phyloP scores from a whole-genome alignment of 2,329 filamentous ascomycete genomes.

The Ophiocordyceps camponoti-floridani region DNA sequence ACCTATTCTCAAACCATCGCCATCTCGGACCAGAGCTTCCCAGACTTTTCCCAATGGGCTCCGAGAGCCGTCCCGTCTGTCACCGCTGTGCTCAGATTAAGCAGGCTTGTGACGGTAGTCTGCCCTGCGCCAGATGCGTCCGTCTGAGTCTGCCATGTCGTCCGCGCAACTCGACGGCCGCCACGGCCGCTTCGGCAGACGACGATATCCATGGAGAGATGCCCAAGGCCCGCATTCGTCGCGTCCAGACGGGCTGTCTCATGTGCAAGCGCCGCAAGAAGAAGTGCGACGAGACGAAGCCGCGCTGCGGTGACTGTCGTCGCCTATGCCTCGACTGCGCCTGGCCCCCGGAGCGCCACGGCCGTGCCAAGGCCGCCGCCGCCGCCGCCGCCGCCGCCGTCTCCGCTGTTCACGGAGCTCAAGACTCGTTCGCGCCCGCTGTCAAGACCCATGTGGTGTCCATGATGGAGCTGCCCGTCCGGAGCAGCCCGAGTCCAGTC shows the following conservation, averaged over 20 bases:
- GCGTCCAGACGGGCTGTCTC: conserved; percentile 21
- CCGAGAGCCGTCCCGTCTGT: conserved; percentile 13
- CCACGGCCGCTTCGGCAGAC: not conserved
- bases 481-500: conserved; percentile 6
- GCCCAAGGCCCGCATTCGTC: conserved; percentile 15
- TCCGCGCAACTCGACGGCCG: conserved; percentile 7
- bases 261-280: conserved; percentile 28
- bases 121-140: conserved; percentile 14
- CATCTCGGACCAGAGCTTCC: not conserved
- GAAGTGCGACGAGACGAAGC: conserved; percentile 27
- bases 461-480: conserved; percentile 7
- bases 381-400: conserved; percentile 1
- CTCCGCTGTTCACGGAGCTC: not conserved
- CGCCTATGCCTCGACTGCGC: conserved; percentile 15
- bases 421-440: not conserved
- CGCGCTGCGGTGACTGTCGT: conserved; percentile 20
- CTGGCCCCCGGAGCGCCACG: conserved; percentile 10
- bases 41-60: conserved; percentile 8
- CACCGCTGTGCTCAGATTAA: conserved; percentile 18
- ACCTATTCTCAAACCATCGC: not conserved
- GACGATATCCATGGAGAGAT: conserved; percentile 5
- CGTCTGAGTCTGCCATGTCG: conserved; percentile 15
- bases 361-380: conserved; percentile 4
- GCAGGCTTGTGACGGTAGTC: conserved; percentile 15
- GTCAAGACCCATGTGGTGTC: not conserved